A percentile compares a stretch with the other conserved stretches of the same genome.
These are phyloP conservation scores for Jamesozyma spencerorum DNA, from an alignment of 805 yeast species.

Conservation along the genomic window DNA sequence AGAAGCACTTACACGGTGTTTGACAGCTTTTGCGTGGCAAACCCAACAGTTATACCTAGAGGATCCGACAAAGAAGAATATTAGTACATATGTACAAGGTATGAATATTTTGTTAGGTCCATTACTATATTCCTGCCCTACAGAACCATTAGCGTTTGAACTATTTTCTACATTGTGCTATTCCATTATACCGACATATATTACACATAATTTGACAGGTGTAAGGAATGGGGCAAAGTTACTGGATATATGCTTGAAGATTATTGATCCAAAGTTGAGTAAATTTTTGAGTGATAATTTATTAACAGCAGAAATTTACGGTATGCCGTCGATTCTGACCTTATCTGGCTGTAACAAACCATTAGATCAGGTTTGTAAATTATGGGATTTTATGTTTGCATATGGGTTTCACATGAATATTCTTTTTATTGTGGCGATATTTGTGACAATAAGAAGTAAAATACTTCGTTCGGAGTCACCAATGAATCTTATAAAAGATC, in stretches of 20 bases:
- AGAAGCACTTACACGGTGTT: constrained; percentile 52
- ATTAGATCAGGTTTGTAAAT: constrained; percentile 55
- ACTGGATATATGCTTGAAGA: constrained; percentile 62
- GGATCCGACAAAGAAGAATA: constrained; percentile 3
- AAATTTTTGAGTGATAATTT: constrained; percentile 36
- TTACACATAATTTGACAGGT: constrained; percentile 68
- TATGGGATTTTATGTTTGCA: constrained; percentile 89
- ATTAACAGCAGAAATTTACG: constrained; percentile 77
- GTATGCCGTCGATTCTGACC: constrained; percentile 74
- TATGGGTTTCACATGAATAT: constrained; percentile 86
- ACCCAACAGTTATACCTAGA: constrained; percentile 13
- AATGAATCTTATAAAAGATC: constrained; percentile 55
- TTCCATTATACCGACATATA: constrained; percentile 64
- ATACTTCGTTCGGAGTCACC: constrained; percentile 53
- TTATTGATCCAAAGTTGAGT: constrained; percentile 65
- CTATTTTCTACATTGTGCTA: constrained; percentile 55
- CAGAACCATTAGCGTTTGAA: constrained; percentile 81
- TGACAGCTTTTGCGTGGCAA: constrained; percentile 62
- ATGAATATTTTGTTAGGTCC: constrained; percentile 85
- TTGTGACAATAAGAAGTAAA: constrained; percentile 56
- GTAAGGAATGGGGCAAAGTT: constrained; percentile 66
- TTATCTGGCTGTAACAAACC: constrained; percentile 87
- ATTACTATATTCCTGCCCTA: constrained; percentile 59
- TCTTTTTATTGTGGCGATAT: constrained; percentile 68
- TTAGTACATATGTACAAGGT: constrained; percentile 69